Conservation (phyloP, 78 protist genomes). For the Pigoraptor vietnamica region DNA sequence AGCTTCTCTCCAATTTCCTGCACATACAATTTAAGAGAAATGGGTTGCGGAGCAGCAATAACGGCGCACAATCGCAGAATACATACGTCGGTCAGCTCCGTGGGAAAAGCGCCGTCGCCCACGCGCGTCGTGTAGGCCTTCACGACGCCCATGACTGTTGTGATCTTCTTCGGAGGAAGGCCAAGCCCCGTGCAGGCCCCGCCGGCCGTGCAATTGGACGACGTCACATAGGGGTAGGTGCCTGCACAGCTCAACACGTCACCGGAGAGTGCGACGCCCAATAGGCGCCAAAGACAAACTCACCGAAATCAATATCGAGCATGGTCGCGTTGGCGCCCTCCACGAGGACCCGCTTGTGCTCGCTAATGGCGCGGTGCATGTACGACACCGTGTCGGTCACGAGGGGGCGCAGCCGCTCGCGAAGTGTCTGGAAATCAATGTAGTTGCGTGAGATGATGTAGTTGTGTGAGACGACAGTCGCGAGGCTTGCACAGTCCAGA, state of each 20-base stretch:
- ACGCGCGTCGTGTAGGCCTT: slow-evolving; percentile 93
- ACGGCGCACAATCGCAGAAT: background rate
- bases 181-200: slow-evolving; percentile 78
- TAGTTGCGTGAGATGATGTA: background rate
- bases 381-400: slow-evolving; percentile 70
- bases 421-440: background rate
- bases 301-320: slow-evolving; percentile 89
- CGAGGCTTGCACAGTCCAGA: background rate
- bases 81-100: slow-evolving; percentile 50
- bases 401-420: slow-evolving; percentile 61
- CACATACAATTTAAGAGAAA: background rate
- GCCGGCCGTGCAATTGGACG: slow-evolving; percentile 79
- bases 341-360: slow-evolving; percentile 34
- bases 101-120: slow-evolving; percentile 87
- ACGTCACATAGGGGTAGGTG: slow-evolving; percentile 90
- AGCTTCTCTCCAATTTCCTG: slow-evolving; percentile 17
- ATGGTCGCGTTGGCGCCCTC: slow-evolving; percentile 92
- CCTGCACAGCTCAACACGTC: background rate
- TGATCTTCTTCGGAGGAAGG: background rate
- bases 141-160: slow-evolving; percentile 79
- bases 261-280: background rate
- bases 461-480: background rate
- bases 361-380: slow-evolving; percentile 42
- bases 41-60: background rate
- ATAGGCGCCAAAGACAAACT: too few relatives aligned